A percentile compares a stretch with the other conserved stretches of the same genome.
Conservation (phyloP, 176 grass and related monocot species). For the Carex cristatella region DNA sequence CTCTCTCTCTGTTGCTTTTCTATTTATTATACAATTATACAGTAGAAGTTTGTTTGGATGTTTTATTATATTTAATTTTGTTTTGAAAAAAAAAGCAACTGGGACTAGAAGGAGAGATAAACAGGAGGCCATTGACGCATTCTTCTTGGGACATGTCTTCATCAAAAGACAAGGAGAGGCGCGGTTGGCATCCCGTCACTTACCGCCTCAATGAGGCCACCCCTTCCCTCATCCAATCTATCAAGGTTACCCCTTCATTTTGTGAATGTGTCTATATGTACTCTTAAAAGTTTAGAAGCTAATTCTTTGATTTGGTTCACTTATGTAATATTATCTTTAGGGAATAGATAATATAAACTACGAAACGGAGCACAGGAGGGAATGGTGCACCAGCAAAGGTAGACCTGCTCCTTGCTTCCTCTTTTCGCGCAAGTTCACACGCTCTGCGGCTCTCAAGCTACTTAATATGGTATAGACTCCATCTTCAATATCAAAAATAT, state of each 20-base stretch:
- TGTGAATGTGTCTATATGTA: not conserved
- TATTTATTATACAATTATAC: not conserved
- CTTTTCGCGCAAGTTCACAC: constrained; percentile 93
- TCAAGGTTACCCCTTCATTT: constrained; percentile 50
- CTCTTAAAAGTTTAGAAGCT: not conserved
- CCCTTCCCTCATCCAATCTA: constrained; percentile 61
- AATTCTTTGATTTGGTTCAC: constrained; percentile 18
- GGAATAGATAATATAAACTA: constrained; percentile 90
- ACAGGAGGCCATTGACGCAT: constrained; percentile 74
- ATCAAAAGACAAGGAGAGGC: constrained; percentile 87
- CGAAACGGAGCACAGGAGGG: constrained; percentile 88
- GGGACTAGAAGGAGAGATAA: constrained; percentile 91
- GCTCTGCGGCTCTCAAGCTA: constrained; percentile 69
- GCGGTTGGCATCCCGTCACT: constrained; percentile 93
- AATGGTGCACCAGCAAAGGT: constrained; percentile 82
- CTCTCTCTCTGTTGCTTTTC: constrained; percentile 13
- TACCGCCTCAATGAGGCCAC: constrained; percentile 85
- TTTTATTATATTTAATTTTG: not conserved
- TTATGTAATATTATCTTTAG: constrained; percentile 35
- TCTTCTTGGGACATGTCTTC: constrained; percentile 86
- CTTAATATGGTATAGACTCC: constrained; percentile 42
- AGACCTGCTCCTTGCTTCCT: constrained; percentile 86
- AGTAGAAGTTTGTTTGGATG: not conserved
- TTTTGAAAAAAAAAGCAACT: constrained; percentile 50
- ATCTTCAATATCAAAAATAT: not conserved